Conservation (phyloP, 2,329 filamentous ascomycete genomes). For the Aspergillus intermedius region DNA sequence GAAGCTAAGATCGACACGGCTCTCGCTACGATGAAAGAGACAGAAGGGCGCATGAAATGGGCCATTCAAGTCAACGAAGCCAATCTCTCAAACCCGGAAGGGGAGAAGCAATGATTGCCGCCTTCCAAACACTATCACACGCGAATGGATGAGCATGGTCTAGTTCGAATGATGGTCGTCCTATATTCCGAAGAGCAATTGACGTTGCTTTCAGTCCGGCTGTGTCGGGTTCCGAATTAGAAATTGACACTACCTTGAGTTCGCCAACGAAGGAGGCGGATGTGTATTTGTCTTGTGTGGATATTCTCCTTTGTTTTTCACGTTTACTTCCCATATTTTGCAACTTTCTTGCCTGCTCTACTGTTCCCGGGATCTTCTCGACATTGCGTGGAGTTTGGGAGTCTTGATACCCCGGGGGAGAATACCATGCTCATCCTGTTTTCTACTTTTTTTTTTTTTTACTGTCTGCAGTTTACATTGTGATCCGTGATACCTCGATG, state of each 20-base stretch:
- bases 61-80: slow-evolving; percentile 36
- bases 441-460: slow-evolving; percentile 1
- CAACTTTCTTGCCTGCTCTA: slow-evolving; percentile 5
- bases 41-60: slow-evolving; percentile 44
- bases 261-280: not conserved
- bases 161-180: not conserved
- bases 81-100: not conserved
- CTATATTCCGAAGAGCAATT: not conserved
- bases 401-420: slow-evolving; percentile 20
- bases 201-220: not conserved
- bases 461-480: not conserved
- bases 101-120: not conserved
- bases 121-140: not conserved
- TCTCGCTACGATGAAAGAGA: slow-evolving; percentile 36
- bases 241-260: too few relatives aligned
- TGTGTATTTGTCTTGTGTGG: not conserved
- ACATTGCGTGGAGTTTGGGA: slow-evolving; percentile 17
- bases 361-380: slow-evolving; percentile 3
- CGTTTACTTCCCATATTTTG: not conserved
- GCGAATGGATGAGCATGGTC: not conserved
- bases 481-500: not conserved
- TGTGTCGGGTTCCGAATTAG: not conserved
- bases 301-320: not conserved
- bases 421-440: slow-evolving; percentile 2
- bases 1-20: slow-evolving; percentile 30